Percentiles rank a stretch among this genome's conserved stretches.
These are phyloP conservation scores for Candolleomyces aberdarensis DNA, from an alignment of 768 basidiomycete species.

Conservation along the genomic window DNA sequence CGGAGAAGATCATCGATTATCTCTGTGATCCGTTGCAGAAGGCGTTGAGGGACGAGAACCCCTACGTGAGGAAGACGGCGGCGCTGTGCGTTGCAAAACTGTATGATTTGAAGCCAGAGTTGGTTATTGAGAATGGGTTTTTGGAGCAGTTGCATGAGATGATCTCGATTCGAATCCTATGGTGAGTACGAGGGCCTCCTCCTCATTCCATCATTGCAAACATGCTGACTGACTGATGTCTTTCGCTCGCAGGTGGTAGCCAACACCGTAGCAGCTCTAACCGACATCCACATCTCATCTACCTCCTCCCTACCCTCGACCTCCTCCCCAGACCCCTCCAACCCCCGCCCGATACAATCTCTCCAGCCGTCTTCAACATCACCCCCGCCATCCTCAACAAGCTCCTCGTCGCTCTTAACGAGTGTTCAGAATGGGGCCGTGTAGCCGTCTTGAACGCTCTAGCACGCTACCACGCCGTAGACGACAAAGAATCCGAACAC, in stretches of 20 bases:
- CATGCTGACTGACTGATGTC: neutral
- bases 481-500: constrained; percentile 96
- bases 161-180: constrained; percentile 97
- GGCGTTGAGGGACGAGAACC: constrained; percentile 91
- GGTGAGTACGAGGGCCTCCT: constrained; percentile 44
- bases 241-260: constrained; percentile 78
- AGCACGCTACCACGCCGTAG: constrained; percentile 75
- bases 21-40: constrained; percentile 93
- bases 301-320: constrained; percentile 48
- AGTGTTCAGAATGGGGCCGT: constrained; percentile 98
- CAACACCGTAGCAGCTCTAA: constrained; percentile 90
- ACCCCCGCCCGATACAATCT: constrained; percentile 14
- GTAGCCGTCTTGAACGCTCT: constrained; percentile 90
- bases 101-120: constrained; percentile 94
- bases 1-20: constrained; percentile 99
- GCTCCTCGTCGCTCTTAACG: constrained; percentile 91
- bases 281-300: constrained; percentile 84
- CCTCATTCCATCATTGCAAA: neutral
- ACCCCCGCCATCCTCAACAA: constrained; percentile 83
- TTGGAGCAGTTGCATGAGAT: constrained; percentile 85
- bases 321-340: constrained; percentile 46
- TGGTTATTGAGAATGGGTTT: constrained; percentile 95
- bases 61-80: constrained; percentile 97
- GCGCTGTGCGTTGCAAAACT: constrained; percentile 96
- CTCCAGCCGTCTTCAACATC: constrained; percentile 59